A percentile compares a stretch with the other conserved stretches of the same genome.
These are phyloP conservation scores for Neonectria magnoliae DNA, from an alignment of 2,329 filamentous ascomycete genomes.

Conservation along the genomic window DNA sequence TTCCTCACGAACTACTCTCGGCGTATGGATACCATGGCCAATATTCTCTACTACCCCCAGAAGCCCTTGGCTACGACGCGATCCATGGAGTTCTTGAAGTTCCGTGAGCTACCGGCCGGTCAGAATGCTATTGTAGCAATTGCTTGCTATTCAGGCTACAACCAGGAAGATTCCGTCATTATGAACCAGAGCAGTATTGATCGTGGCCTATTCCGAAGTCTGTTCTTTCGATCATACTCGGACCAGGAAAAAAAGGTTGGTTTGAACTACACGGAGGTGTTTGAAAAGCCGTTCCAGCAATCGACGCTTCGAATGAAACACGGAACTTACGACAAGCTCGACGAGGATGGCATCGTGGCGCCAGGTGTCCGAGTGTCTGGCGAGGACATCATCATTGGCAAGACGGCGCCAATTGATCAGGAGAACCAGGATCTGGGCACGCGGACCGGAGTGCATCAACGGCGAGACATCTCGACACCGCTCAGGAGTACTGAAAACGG, in stretches of 20 bases:
- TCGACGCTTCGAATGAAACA: slow-evolving; percentile 94
- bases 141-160: slow-evolving; percentile 97
- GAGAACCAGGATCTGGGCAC: slow-evolving; percentile 95
- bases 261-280: slow-evolving; percentile 90
- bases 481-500: slow-evolving; percentile 95
- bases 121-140: slow-evolving; percentile 99
- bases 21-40: slow-evolving; percentile 99
- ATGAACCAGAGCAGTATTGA: slow-evolving; percentile 99
- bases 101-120: slow-evolving; percentile 94
- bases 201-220: slow-evolving; percentile 93
- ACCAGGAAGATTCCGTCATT: slow-evolving; percentile 99
- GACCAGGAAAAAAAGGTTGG: slow-evolving; percentile 97
- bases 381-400: slow-evolving; percentile 99
- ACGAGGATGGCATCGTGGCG: slow-evolving; percentile 93
- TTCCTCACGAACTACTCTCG: slow-evolving; percentile 97
- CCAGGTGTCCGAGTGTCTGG: slow-evolving; percentile 95
- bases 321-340: slow-evolving; percentile 96
- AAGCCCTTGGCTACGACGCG: slow-evolving; percentile 95
- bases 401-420: slow-evolving; percentile 92
- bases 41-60: slow-evolving; percentile 98
- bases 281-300: slow-evolving; percentile 91
- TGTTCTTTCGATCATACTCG: slow-evolving; percentile 98
- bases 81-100: slow-evolving; percentile 98
- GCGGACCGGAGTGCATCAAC: slow-evolving; percentile 87
- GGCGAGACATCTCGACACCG: slow-evolving; percentile 95